These are phyloP conservation scores for Deinandra increscens DNA, from an alignment of 129 eudicot species.

Conservation along the genomic window DNA sequence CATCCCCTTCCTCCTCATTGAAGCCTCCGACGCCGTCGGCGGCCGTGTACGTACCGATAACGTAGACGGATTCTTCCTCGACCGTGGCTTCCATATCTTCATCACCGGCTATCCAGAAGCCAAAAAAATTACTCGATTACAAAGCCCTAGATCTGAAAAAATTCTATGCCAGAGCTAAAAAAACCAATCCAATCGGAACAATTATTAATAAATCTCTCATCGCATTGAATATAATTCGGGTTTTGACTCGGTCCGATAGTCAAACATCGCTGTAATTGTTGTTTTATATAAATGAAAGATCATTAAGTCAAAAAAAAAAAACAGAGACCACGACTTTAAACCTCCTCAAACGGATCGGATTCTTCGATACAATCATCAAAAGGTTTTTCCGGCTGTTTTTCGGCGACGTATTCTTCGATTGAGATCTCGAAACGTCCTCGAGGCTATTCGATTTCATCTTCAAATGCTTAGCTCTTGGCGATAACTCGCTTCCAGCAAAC, in stretches of 20 bases:
- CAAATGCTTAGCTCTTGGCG: too few species aligned
- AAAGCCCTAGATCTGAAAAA: constrained; percentile 47
- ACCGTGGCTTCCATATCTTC: constrained; percentile 97
- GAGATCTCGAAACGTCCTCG: too few species aligned
- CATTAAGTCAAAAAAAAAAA: too few species aligned
- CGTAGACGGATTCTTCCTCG: constrained; percentile 88
- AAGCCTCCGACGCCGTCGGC: constrained; percentile 86
- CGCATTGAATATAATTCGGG: constrained; percentile 61
- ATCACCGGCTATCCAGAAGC: constrained; percentile 97
- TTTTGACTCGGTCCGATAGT: constrained; percentile 54
- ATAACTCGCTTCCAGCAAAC: too few species aligned
- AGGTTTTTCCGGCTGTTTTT: too few species aligned
- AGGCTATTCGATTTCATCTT: too few species aligned
- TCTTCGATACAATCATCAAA: constrained; percentile 61
- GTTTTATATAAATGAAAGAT: too few species aligned
- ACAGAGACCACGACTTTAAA: constrained; percentile 47
- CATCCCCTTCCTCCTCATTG: constrained; percentile 73
- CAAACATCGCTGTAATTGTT: constrained; percentile 54
- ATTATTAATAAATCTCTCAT: constrained; percentile 61
- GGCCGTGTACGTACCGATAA: constrained; percentile 91
- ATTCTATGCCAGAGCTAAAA: constrained; percentile 82
- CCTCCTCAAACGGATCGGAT: constrained; percentile 52
- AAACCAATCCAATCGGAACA: constrained; percentile 73
- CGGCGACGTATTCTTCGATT: too few species aligned
- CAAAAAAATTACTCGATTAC: constrained; percentile 56